Conservation (phyloP, 768 basidiomycete genomes). For the Podaxis sp. region DNA sequence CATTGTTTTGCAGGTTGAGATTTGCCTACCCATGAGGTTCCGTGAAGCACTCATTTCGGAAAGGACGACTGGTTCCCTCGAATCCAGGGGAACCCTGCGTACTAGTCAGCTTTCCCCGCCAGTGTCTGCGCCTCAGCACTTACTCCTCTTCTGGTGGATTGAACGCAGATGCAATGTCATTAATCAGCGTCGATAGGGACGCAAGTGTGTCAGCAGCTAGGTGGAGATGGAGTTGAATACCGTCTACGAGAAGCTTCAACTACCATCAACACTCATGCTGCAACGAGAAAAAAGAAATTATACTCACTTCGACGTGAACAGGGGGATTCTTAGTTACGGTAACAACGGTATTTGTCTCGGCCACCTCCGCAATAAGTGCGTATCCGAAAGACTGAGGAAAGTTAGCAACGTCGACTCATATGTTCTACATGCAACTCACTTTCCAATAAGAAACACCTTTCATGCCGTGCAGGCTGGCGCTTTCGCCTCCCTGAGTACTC, state of each 20-base stretch:
- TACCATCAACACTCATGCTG: neutral
- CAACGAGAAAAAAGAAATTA: neutral
- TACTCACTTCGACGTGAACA: slow-evolving; percentile 21
- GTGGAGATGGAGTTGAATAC: slow-evolving; percentile 55
- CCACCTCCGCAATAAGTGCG: slow-evolving; percentile 63
- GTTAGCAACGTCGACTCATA: neutral
- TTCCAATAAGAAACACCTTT: slow-evolving; percentile 61
- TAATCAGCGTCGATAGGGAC: slow-evolving; percentile 55
- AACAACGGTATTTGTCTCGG: slow-evolving; percentile 46
- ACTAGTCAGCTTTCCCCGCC: slow-evolving; percentile 1
- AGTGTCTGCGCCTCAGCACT: slow-evolving; percentile 6
- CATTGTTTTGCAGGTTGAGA: neutral
- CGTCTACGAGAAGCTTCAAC: slow-evolving; percentile 54
- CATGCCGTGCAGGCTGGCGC: slow-evolving; percentile 11
- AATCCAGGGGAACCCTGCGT: slow-evolving; percentile 26
- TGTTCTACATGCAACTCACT: slow-evolving; percentile 43
- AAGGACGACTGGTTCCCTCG: slow-evolving; percentile 28
- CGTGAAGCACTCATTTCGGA: slow-evolving; percentile 18
- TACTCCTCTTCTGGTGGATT: slow-evolving; percentile 33
- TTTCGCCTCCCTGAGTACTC: slow-evolving; percentile 24
- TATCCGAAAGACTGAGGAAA: slow-evolving; percentile 58
- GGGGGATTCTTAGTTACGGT: slow-evolving; percentile 26
- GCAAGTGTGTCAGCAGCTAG: slow-evolving; percentile 78
- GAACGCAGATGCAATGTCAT: slow-evolving; percentile 49
- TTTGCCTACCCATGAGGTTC: slow-evolving; percentile 38